Percentiles rank a stretch among this genome's conserved stretches.
phyloP scores from a whole-genome alignment of 1,139 yeast genomes.

The Schizosaccharomyces versatilis region DNA sequence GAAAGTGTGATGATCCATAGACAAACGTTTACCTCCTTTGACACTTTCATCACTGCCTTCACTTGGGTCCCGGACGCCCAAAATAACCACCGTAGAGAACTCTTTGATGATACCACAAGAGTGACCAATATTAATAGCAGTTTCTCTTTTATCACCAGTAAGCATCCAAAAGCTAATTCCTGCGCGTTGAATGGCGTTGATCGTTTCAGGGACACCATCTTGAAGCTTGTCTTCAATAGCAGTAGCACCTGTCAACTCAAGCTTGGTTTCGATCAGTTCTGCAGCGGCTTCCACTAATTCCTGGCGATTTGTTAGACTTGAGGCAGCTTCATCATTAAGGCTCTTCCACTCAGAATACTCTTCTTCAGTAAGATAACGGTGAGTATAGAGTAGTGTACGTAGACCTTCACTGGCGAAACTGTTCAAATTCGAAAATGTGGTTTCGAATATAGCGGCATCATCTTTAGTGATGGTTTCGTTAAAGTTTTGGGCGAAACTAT shows the following conservation, averaged over 20 bases:
- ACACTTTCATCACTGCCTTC: slow-evolving; percentile 4
- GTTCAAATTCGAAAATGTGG: slow-evolving; percentile 72
- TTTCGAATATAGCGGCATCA: slow-evolving; percentile 59
- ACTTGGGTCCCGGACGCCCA: slow-evolving; percentile 31
- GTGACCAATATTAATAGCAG: slow-evolving; percentile 91
- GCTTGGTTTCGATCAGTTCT: slow-evolving; percentile 38
- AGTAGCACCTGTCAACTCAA: slow-evolving; percentile 69
- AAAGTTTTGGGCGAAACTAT: slow-evolving; percentile 20
- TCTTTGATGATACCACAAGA: slow-evolving; percentile 84
- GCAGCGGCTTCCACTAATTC: slow-evolving; percentile 52
- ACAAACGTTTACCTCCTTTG: slow-evolving; percentile 12
- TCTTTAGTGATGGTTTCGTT: slow-evolving; percentile 43
- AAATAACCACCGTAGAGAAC: slow-evolving; percentile 65
- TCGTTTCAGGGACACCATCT: slow-evolving; percentile 85
- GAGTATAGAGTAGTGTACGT: slow-evolving; percentile 68
- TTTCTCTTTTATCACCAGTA: slow-evolving; percentile 93
- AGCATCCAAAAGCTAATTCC: slow-evolving; percentile 94
- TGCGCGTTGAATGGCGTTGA: slow-evolving; percentile 76
- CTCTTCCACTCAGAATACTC: slow-evolving; percentile 47
- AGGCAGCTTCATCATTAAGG: slow-evolving; percentile 53
- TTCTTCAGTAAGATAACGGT: slow-evolving; percentile 38
- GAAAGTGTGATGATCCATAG: background rate
- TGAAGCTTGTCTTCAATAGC: slow-evolving; percentile 95
- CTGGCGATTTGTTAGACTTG: slow-evolving; percentile 47
- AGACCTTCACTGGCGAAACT: slow-evolving; percentile 88